phyloP scores from a whole-genome alignment of 768 basidiomycete genomes.

The Hericium alpestre region DNA sequence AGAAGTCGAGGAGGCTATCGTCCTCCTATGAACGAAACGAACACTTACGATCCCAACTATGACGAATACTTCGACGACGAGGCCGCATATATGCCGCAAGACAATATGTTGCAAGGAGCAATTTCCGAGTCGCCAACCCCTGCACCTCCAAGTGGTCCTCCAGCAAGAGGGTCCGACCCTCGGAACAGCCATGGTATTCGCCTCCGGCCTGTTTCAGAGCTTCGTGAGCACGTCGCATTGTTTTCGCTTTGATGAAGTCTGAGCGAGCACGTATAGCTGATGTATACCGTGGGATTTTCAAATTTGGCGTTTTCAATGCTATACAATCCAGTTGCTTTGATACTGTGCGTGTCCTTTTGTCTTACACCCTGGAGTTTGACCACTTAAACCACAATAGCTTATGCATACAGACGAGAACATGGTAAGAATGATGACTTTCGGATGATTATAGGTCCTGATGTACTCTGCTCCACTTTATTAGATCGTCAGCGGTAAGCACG shows the following conservation, averaged over 20 bases:
- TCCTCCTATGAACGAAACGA: too few relatives aligned
- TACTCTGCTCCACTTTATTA: slow-evolving; percentile 16
- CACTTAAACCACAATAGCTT: slow-evolving; percentile 30
- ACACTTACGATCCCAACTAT: too few relatives aligned
- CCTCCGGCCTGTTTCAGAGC: slow-evolving; percentile 58
- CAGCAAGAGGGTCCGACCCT: not conserved
- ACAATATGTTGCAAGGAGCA: too few relatives aligned
- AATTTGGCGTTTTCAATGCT: slow-evolving; percentile 85
- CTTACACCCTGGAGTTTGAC: not conserved
- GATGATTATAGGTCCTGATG: too few relatives aligned
- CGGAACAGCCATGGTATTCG: slow-evolving; percentile 32
- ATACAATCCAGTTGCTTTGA: slow-evolving; percentile 81
- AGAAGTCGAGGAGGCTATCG: too few relatives aligned
- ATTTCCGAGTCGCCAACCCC: too few relatives aligned
- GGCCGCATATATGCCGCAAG: too few relatives aligned
- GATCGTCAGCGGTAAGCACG: slow-evolving; percentile 59
- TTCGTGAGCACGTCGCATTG: slow-evolving; percentile 40
- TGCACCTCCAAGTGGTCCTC: too few relatives aligned
- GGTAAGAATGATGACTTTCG: slow-evolving; percentile 27
- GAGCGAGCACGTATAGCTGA: slow-evolving; percentile 45
- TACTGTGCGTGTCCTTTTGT: slow-evolving; percentile 34
- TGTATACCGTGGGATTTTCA: slow-evolving; percentile 70
- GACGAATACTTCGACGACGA: too few relatives aligned
- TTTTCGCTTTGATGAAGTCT: not conserved
- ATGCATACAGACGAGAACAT: slow-evolving; percentile 51